Evolutionary conservation across 345 rosid genomes (phyloP).

Genomic region (Ceriops decandra): DNA sequence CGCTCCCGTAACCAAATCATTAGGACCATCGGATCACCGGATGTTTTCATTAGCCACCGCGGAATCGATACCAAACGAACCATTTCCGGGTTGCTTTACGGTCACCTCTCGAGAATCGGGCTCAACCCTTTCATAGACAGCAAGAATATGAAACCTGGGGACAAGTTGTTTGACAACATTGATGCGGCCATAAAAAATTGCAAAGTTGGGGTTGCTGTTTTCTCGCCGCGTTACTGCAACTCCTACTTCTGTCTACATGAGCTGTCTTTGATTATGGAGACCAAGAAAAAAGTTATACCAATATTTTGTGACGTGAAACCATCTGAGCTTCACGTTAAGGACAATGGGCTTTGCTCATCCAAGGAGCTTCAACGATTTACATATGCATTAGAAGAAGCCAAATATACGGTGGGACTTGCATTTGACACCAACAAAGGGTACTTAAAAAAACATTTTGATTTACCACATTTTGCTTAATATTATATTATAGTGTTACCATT

Average conservation of each 20-base stretch:
- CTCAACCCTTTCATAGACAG: constrained; percentile 65
- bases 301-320: constrained; percentile 82
- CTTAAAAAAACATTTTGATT: neutral
- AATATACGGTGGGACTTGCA: constrained; percentile 76
- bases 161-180: constrained; percentile 51
- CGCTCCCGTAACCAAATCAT: constrained; percentile 8
- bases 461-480: neutral
- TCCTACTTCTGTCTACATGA: constrained; percentile 82
- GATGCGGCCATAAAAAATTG: constrained; percentile 46
- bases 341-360: constrained; percentile 30
- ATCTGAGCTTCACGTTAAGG: constrained; percentile 52
- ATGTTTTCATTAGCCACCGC: constrained; percentile 81
- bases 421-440: constrained; percentile 70
- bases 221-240: constrained; percentile 73
- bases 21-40: constrained; percentile 16
- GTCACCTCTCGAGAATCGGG: constrained; percentile 40
- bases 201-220: constrained; percentile 63
- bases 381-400: constrained; percentile 63
- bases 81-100: constrained; percentile 57
- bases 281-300: constrained; percentile 61
- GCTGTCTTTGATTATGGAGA: constrained; percentile 64
- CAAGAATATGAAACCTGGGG: constrained; percentile 81
- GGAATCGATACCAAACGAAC: constrained; percentile 76
- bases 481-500: neutral
- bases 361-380: constrained; percentile 42